A percentile compares a stretch with the other conserved stretches of the same genome.
Evolutionary conservation across 1,139 yeast species (phyloP).

Genomic region (Kurtzmaniella quercitrusa): DNA sequence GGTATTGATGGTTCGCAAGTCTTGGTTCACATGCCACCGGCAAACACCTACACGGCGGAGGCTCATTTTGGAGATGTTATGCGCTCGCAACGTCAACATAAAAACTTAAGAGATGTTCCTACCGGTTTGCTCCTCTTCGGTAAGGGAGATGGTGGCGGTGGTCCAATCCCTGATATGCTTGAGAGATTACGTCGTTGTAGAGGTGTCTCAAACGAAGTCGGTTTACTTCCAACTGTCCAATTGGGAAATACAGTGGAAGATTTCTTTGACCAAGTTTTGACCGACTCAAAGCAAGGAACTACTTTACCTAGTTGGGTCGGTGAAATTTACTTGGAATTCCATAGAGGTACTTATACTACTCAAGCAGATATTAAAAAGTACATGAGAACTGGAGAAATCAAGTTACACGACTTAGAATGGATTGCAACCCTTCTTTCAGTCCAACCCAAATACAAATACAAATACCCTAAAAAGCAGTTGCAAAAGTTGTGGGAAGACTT

Average conservation of each 20-base stretch:
- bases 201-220: slow-evolving; percentile 78
- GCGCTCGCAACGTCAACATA: slow-evolving; percentile 75
- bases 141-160: slow-evolving; percentile 98
- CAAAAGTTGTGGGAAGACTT: slow-evolving; percentile 82
- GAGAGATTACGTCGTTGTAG: slow-evolving; percentile 89
- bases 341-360: slow-evolving; percentile 93
- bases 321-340: slow-evolving; percentile 90
- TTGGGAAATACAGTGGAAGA: slow-evolving; percentile 75
- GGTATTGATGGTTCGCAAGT: slow-evolving; percentile 93
- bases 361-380: slow-evolving; percentile 82
- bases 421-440: slow-evolving; percentile 76
- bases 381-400: slow-evolving; percentile 74
- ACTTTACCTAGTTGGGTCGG: slow-evolving; percentile 86
- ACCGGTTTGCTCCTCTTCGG: slow-evolving; percentile 82
- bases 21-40: slow-evolving; percentile 96
- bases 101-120: slow-evolving; percentile 75
- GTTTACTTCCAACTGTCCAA: slow-evolving; percentile 76
- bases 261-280: slow-evolving; percentile 66
- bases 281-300: slow-evolving; percentile 60
- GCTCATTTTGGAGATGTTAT: slow-evolving; percentile 92
- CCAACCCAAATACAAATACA: slow-evolving; percentile 40
- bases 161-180: slow-evolving; percentile 90
- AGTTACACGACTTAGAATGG: slow-evolving; percentile 81
- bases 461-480: slow-evolving; percentile 67
- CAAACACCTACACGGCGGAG: slow-evolving; percentile 87